Evolutionary conservation across 306 rosid genomes (phyloP).

Genomic region (Malus orientalis): DNA sequence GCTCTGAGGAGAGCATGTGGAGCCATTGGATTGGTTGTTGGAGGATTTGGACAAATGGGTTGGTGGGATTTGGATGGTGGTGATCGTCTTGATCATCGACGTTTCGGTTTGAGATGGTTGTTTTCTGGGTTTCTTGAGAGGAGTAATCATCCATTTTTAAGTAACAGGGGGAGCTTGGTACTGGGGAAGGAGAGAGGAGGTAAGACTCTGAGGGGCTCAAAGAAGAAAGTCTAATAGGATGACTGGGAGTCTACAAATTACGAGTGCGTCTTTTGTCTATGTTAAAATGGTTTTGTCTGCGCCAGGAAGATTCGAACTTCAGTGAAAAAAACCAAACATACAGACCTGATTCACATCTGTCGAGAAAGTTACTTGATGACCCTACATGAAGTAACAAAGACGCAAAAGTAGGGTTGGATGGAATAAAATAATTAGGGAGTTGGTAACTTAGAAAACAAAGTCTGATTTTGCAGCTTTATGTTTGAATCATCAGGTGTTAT

Average conservation of each 20-base stretch:
- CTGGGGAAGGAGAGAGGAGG: background rate
- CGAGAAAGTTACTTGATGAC: background rate
- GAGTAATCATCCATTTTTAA: background rate
- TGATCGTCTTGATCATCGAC: background rate
- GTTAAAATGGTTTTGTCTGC: background rate
- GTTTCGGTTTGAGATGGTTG: background rate
- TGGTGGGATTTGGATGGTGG: background rate
- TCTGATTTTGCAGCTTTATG: background rate
- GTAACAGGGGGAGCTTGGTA: background rate
- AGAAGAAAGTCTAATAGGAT: background rate
- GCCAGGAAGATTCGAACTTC: too few relatives aligned
- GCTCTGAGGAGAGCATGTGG: conserved; percentile 31
- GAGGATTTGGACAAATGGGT: background rate
- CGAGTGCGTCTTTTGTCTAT: background rate
- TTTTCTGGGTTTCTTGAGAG: background rate
- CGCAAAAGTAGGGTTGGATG: background rate
- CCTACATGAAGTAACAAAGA: background rate
- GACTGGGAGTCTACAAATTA: background rate
- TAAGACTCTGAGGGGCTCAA: background rate
- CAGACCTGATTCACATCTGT: too few relatives aligned
- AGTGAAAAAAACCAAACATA: too few relatives aligned
- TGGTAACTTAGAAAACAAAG: background rate
- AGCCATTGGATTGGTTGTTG: conserved; percentile 46
- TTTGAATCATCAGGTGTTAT: background rate
- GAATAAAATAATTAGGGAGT: background rate